Base-by-base conservation (phyloP, 2,329 filamentous ascomycete genomes). In the Zymoseptoria passerinii region DNA sequence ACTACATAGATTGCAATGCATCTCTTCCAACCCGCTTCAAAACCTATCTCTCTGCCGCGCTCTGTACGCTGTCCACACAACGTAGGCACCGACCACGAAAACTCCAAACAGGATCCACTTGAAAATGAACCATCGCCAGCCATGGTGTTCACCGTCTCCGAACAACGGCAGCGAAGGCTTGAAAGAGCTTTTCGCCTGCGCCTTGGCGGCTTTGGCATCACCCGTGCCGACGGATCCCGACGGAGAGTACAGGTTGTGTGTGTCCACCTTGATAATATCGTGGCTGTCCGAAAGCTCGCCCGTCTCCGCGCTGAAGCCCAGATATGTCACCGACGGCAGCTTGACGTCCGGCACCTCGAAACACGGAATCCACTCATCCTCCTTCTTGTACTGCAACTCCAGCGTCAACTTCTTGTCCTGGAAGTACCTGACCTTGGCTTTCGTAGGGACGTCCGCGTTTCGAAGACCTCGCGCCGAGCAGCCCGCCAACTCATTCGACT, bases 241-340 rank as follows among this genome's bases (percentile, higher is more conserved):
- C 40, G 82, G 83, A 67, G 82, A 85, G 78, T 97, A 97, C 62
- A 99, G 79, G 75, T 96, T 99, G 79, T 88, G 88, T 58, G 92
- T 87, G 63, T 85, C 80, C 68, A 99, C 83, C 54, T 85, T 88
- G 72, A 97, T 85, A 74, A 99, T 95, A 76, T 99, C 94, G 80
- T 96, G 92, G 80, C 96, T 96, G 77, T 99, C 94, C 75, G 86
- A 90, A 65, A 99, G 83, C 78, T 99, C 92, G 70, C 94, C 94
- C 16, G 94, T 97, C 79, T 97, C 92, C 58, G 90, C 88, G 67
- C 83, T 81, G 76, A 87, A 84, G 63, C 84, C 84, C 5, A 87
- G 75, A 72, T 86, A 87, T 28, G 82, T 77, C 56, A 85, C 81
- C 8, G 80, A 78, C n/a, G 94, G 94, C 65, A 99, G 87, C 68